These are phyloP conservation scores for Zangia roseola DNA, from an alignment of 768 basidiomycete genomes.

Conservation along the genomic window DNA sequence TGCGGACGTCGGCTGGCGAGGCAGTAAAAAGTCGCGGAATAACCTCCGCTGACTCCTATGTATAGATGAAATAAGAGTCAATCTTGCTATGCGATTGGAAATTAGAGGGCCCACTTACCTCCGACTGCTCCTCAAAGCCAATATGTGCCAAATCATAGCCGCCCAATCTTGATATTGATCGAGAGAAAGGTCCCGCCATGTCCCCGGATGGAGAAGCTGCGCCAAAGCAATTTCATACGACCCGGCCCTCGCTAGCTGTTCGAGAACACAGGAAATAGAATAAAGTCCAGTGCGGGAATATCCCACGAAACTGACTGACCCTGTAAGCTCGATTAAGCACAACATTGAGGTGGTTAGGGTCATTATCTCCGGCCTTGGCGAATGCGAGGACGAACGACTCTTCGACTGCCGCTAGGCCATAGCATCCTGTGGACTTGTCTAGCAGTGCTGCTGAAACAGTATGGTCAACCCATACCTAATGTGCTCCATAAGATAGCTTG, in stretches of 20 bases:
- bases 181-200: slow-evolving; percentile 67
- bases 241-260: slow-evolving; percentile 69
- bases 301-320: slow-evolving; percentile 37
- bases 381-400: slow-evolving; percentile 71
- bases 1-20: slow-evolving; percentile 53
- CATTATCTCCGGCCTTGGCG: slow-evolving; percentile 53
- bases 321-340: slow-evolving; percentile 67
- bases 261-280: slow-evolving; percentile 12
- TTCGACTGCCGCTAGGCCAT: slow-evolving; percentile 60
- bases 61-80: slow-evolving; percentile 12
- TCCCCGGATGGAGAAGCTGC: slow-evolving; percentile 61
- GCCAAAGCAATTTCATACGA: slow-evolving; percentile 59
- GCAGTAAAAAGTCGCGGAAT: slow-evolving; percentile 63
- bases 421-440: slow-evolving; percentile 51
- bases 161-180: slow-evolving; percentile 74
- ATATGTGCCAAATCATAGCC: slow-evolving; percentile 72
- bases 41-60: slow-evolving; percentile 59
- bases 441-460: not conserved
- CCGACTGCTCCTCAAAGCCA: slow-evolving; percentile 65
- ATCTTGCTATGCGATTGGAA: not conserved
- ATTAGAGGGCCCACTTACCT: slow-evolving; percentile 44
- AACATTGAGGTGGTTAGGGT: slow-evolving; percentile 60
- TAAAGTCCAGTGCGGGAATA: not conserved
- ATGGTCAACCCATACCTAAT: slow-evolving; percentile 45
- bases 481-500: slow-evolving; percentile 73